Percentiles rank a stretch among this genome's conserved stretches.
Evolutionary conservation across 106 monocot genomes (phyloP).

Genomic region (Apostasia shenzhenica): DNA sequence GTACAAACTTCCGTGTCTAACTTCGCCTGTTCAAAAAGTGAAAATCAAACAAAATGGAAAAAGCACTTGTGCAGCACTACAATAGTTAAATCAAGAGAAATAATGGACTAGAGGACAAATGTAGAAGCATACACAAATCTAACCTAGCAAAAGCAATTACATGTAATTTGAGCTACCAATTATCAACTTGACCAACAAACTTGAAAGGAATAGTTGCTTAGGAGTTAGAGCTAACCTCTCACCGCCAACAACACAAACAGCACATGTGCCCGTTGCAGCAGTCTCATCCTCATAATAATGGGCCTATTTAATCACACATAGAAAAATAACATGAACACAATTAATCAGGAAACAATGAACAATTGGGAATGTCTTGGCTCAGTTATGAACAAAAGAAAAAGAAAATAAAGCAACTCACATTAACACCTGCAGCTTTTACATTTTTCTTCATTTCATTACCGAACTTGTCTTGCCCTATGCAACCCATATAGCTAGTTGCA

Average conservation of each 20-base stretch:
- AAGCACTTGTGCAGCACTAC: too few species aligned
- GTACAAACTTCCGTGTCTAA: too few species aligned
- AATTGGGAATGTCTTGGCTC: neutral
- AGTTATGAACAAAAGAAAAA: neutral
- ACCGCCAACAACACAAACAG: conserved; percentile 89
- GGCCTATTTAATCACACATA: conserved; percentile 36
- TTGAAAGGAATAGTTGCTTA: too few species aligned
- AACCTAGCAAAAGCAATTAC: too few species aligned
- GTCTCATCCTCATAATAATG: conserved; percentile 77
- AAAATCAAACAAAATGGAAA: too few species aligned
- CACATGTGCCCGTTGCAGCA: conserved; percentile 87
- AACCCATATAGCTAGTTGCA: conserved; percentile 93
- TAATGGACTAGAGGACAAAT: too few species aligned
- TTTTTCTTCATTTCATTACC: conserved; percentile 97
- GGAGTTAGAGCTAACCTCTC: conserved; percentile 50
- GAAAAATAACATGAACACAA: neutral
- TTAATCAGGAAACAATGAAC: neutral
- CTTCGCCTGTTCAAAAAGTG: too few species aligned
- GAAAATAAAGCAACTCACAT: conserved; percentile 30
- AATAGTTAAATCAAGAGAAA: too few species aligned
- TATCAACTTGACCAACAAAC: too few species aligned
- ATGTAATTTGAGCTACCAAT: too few species aligned
- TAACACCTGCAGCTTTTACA: conserved; percentile 62
- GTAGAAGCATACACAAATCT: too few species aligned
- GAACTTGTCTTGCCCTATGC: conserved; percentile 94